Evolutionary conservation across 1,284 basidiomycete genomes (phyloP), one percentile per base, ranked within the genome.

Genomic region (Boletus sp.): DNA sequence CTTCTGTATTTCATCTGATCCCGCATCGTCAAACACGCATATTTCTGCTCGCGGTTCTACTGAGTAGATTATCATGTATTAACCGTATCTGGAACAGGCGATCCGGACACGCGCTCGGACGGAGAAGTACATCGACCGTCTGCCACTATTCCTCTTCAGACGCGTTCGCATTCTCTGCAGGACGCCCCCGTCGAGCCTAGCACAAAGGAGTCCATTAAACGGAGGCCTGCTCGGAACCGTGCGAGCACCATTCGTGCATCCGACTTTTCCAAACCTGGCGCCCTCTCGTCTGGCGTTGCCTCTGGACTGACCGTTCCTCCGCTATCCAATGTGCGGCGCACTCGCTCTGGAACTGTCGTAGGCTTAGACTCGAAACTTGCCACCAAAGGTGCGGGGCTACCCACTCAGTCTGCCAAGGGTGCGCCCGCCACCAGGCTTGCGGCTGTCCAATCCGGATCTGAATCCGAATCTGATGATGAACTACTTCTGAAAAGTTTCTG

Each of bases 231-330:
- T 46, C 57, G 64, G 17, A 52, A 57, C 9, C 58, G 67, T 9
- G 65, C 65, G 1, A 44, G 55, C 5, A 69, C 64, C 23, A 68
- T 67, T 30, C 64, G 66, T 12, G 62, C 63, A 19, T 59, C 65
- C 3, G 66, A 66, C 33, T 59, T 51, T 39, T 19, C 13, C 27
- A 54, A 50, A 20, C 33, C 50, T 7, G 26, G 34, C 2, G 4
- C 35, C n/a, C 10, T 47, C 20, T 44, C 44, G 17, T 35, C 49
- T 0, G 13, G 26, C 14, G 22, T 30, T 39, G 30, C n/a, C 16
- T 29, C 43, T 19, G 26, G 35, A 39, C 17, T 4, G 4, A 23
- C 44, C 0, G 19, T 39, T 16, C 30, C 49, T 16, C 41, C 38
- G 12, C 26, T 23, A 0, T 29, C 48, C n/a, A 51, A 57, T 12